Evolutionary conservation across 441 rosid genomes (phyloP), one percentile per base, ranked within the genome.

Genomic region (Mallotus repandus): DNA sequence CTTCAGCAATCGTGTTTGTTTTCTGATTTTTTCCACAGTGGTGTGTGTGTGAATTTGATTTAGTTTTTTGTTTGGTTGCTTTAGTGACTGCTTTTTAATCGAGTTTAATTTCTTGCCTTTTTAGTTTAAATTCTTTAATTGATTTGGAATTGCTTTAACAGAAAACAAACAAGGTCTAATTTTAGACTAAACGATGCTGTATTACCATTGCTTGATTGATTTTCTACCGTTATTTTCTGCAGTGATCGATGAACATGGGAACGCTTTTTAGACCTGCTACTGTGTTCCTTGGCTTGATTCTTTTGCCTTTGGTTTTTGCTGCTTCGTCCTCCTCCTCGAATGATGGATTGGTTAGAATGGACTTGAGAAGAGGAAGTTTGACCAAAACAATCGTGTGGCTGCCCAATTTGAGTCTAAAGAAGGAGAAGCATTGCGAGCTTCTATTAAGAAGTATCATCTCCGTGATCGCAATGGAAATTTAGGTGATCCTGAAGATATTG

Each of bases 311-410:
- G 68, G 88, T 74, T 14, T 80, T 82, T 56, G 86, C 88, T 57
- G 66, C 80, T 57, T 66, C 80, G 2, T 67, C 86, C 46, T 67
- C 86, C 46, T 67, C 80, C 2, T 66, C 86, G 16, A 68, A 73
- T 65, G 91, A 81, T 50, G 90, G 87, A 61, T 78, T 87, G 79
- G 52, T 85, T 32, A 83, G 86, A 83, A 75, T 92, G 96, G 94
- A 46, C 83, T 92, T 22, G 89, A 88, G 80, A 92, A 86, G 87
- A 76, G 80, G 77, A 89, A 83, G 78, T 62, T 86, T 64, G 98
- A 90, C 72, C 75, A 56, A 32, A 82, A 77, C 81, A 85, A 84
- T 78, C 81, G 71, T 52, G 57, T 85, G 18, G 89, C 89, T 54
- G 79, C 86, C 9, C 87, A 80, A 68, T 74, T 84, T 67, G 87